Evolutionary conservation across 345 rosid genomes (phyloP), one percentile per base, ranked within the genome.

Genomic region (Nasturtium officinale): DNA sequence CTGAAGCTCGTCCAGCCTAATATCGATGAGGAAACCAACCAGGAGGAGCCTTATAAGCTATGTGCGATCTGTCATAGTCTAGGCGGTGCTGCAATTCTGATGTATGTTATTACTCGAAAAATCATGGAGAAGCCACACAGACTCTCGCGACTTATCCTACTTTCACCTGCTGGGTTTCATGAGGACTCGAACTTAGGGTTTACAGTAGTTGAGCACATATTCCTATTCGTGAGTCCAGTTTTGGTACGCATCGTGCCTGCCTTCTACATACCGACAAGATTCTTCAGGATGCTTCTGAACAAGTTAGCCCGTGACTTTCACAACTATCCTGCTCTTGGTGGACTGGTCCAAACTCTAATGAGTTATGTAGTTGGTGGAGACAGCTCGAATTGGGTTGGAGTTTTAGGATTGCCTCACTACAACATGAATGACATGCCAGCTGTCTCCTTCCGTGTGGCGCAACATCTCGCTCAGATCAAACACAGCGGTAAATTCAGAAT

Each of bases 391-490:
- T 91, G 98, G 99, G 90, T 95, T 4, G 99, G 99, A 30, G 94
- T 90, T 35, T 67, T 95, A 53, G 98, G 99, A 5, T 71, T 87
- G 72, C 94, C 99, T 10, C 99, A 91, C 79, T 95, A 90, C 78
- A 95, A 95, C 81, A 95, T 95, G 94, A 90, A 95, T 40, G 98
- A 95, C 76, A 95, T 95, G 98, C 98, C 98, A 0, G 98, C 98
- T 37, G 88, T 95, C 59, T 86, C 99, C 1, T 84, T 88, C 54
- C 85, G 80, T 3, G 96, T 95, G 37, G 92, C 83, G 46, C 87
- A 82, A 21, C 98, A 91, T 80, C 91, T 95, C 46, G 92, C 99
- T 25, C 99, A 95, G 72, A 85, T 95, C 72, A 91, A 95, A 78
- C 91, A 78, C 21, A 55, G 87, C 0, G 83, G 87, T 38, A 89